Percentiles rank a stretch among this genome's conserved stretches.
Evolutionary conservation across 2,329 filamentous ascomycete genomes (phyloP).

Genomic region (Arthroderma sp.): DNA sequence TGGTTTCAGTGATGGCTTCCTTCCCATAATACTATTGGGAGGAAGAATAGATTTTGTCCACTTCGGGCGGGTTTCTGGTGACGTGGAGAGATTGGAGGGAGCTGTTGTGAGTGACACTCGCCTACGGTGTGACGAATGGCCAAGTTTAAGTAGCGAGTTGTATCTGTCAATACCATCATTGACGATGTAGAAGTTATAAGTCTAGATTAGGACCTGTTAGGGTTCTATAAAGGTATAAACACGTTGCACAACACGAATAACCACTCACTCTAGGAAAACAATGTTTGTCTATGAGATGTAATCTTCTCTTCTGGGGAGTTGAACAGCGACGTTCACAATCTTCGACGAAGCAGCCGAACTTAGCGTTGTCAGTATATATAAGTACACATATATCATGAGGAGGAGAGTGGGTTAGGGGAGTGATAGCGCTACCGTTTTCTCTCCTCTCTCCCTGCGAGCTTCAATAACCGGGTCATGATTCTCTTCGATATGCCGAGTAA

Average conservation of each 20-base stretch:
- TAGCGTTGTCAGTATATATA: not conserved
- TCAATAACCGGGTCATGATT: slow-evolving; percentile 72
- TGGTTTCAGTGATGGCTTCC: not conserved
- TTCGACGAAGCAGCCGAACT: slow-evolving; percentile 85
- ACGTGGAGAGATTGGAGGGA: no score
- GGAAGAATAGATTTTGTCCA: not conserved
- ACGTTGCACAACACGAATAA: not conserved
- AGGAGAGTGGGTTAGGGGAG: not conserved
- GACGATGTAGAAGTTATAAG: slow-evolving; percentile 78
- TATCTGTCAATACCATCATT: slow-evolving; percentile 81
- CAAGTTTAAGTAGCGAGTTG: slow-evolving; percentile 56
- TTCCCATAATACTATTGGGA: not conserved
- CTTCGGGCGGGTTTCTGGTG: no score
- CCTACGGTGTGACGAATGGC: slow-evolving; percentile 18
- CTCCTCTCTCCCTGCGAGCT: slow-evolving; percentile 61
- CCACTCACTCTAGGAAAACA: slow-evolving; percentile 57
- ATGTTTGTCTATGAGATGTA: slow-evolving; percentile 91
- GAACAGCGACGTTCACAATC: slow-evolving; percentile 74
- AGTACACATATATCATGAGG: not conserved
- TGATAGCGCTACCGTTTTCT: slow-evolving; percentile 55
- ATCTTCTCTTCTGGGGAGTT: slow-evolving; percentile 67
- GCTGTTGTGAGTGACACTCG: slow-evolving; percentile 19
- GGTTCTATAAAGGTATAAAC: not conserved
- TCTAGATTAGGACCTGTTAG: slow-evolving; percentile 23
- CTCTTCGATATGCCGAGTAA: slow-evolving; percentile 78